Base-by-base conservation (phyloP, 148 eudicot species). In the Silene latifolia region DNA sequence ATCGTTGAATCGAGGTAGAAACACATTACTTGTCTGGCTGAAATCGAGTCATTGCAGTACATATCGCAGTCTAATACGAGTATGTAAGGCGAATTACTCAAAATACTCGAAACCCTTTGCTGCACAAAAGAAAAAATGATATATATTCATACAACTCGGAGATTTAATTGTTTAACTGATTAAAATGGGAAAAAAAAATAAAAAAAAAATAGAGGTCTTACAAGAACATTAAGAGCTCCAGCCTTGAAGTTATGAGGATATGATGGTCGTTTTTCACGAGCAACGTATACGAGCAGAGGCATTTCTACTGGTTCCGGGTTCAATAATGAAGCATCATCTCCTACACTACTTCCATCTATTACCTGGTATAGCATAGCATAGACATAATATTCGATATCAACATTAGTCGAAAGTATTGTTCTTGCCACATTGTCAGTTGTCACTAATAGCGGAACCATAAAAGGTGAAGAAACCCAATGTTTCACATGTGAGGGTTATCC, bases 1-100 rank as follows among this genome's bases (percentile, higher is more conserved):
- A 86, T 44, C 17, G 70, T 73, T 1, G 84, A 76, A 46, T 92
- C 97, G 27, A 90, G 88, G 74, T 80, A 87, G 67, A 92, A 92
- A 62, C 97, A 92, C 95, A 92, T 90, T n/a, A 91, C 89, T 80
- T 92, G 90, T 1, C 85, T 77, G 15, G 91, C 92, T 4, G 94
- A 92, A 46, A 77, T 47, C 4, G 95, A 76, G 71, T 92, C 89
- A 13, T 85, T 88, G 80, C 83, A 86, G 73, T 86, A 88, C 95
- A 92, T 90, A 69, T 92, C 97, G 47, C 97, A 92, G 42, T 92
- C 95, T 68, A 90, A 58, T 24, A 83, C 71, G 3, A 92, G 78
- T 25, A 88, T 74, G 86, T 84, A 86, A 2, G 91, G 90, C 0
- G 88, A 77, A 71, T 88, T 87, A 85, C 95, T 92, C 58, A 90